A percentile compares a stretch with the other conserved stretches of the same genome.
These are phyloP conservation scores for Yamadazyma pseudoaaseri DNA, from an alignment of 1,139 yeast species.

Conservation along the genomic window DNA sequence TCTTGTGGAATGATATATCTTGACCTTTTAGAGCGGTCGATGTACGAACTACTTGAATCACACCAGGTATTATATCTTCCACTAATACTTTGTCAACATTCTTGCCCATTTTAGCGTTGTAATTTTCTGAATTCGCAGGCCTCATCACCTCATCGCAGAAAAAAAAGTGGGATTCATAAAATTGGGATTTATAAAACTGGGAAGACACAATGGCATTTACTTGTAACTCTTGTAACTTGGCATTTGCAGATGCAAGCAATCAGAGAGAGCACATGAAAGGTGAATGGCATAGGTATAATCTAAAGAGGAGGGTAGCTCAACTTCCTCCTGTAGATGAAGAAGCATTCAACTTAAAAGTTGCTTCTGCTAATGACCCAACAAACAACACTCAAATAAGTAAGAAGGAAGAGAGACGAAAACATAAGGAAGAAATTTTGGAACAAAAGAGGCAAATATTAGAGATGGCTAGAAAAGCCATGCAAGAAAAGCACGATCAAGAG, in stretches of 20 bases:
- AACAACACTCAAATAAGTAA: constrained; percentile 41
- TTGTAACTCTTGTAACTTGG: constrained; percentile 46
- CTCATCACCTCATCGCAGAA: constrained; percentile 16
- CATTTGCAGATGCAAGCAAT: constrained; percentile 38
- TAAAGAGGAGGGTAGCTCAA: constrained; percentile 60
- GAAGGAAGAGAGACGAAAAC: constrained; percentile 63
- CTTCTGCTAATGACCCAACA: constrained; percentile 23
- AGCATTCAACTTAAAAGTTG: constrained; percentile 47
- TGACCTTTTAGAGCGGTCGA: constrained; percentile 74
- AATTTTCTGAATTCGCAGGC: not conserved
- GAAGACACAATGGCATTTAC: constrained; percentile 29
- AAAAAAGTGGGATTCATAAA: constrained; percentile 3
- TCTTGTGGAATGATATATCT: constrained; percentile 72
- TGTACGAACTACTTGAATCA: constrained; percentile 61
- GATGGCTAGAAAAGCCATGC: constrained; percentile 57
- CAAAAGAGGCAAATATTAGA: constrained; percentile 62
- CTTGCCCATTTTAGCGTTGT: constrained; percentile 1
- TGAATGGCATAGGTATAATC: constrained; percentile 75
- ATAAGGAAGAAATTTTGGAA: constrained; percentile 61
- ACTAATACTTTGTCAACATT: constrained; percentile 4
- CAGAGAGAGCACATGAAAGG: constrained; percentile 55
- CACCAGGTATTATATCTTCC: constrained; percentile 35
- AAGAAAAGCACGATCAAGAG: constrained; percentile 10
- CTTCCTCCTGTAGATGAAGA: constrained; percentile 55
- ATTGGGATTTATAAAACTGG: too few relatives aligned